These are phyloP conservation scores for Tubosaeta sp. DNA, from an alignment of 768 basidiomycete genomes.

Conservation along the genomic window DNA sequence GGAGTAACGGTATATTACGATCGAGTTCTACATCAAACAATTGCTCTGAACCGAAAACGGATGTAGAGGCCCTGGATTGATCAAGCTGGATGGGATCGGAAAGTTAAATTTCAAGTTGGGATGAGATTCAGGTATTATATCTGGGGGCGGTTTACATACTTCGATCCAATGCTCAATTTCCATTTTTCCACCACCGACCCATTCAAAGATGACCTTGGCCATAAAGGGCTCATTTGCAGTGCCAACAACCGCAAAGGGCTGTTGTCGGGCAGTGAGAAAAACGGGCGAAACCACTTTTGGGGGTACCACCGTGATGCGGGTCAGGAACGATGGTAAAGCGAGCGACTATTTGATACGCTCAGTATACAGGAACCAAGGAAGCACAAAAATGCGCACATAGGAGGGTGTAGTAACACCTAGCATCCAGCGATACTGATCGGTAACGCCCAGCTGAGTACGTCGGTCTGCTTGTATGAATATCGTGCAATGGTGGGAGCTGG, in stretches of 20 bases:
- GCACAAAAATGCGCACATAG: constrained; percentile 37
- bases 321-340: constrained; percentile 31
- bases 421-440: constrained; percentile 47
- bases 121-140: neutral
- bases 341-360: constrained; percentile 19
- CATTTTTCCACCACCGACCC: constrained; percentile 40
- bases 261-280: constrained; percentile 31
- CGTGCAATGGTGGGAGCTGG: neutral
- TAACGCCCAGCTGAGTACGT: constrained; percentile 20
- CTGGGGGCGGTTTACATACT: constrained; percentile 26
- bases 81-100: constrained; percentile 37
- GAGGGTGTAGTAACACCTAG: constrained; percentile 42
- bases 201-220: constrained; percentile 37
- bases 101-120: neutral
- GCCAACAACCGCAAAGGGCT: constrained; percentile 39
- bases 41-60: constrained; percentile 46
- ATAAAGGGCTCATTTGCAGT: constrained; percentile 44
- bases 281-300: constrained; percentile 29
- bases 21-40: constrained; percentile 48
- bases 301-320: constrained; percentile 36
- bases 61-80: constrained; percentile 31
- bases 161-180: constrained; percentile 53
- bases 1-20: constrained; percentile 37
- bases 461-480: constrained; percentile 29
- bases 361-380: neutral